phyloP scores from a whole-genome alignment of 495 filamentous ascomycete species.

The Filosporella fistucella region DNA sequence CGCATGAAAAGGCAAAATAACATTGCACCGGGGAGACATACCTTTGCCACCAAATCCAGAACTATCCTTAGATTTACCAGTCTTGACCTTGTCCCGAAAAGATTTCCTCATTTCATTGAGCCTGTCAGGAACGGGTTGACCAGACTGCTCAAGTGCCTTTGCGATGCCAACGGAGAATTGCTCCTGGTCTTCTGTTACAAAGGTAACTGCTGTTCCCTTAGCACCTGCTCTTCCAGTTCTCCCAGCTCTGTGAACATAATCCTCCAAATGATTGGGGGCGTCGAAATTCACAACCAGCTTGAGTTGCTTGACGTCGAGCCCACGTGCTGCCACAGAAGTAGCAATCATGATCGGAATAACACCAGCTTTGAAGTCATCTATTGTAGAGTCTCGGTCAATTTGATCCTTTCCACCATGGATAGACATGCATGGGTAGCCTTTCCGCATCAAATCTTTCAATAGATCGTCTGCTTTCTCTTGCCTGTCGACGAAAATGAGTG shows the following conservation, averaged over 20 bases:
- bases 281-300: constrained; percentile 98
- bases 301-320: constrained; percentile 93
- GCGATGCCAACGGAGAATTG: constrained; percentile 85
- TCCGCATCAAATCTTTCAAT: constrained; percentile 74
- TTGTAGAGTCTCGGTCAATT: constrained; percentile 89
- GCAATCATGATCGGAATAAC: constrained; percentile 86
- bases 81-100: constrained; percentile 85
- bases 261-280: constrained; percentile 92
- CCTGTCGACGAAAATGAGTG: constrained; percentile 89
- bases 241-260: constrained; percentile 95
- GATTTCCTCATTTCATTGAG: constrained; percentile 53
- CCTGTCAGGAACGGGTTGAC: constrained; percentile 70
- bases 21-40: too few relatives aligned
- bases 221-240: constrained; percentile 94
- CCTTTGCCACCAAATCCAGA: constrained; percentile 95
- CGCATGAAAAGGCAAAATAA: too few relatives aligned
- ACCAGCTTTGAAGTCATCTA: constrained; percentile 91
- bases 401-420: constrained; percentile 97
- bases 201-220: constrained; percentile 90
- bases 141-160: constrained; percentile 90
- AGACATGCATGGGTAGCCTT: constrained; percentile 91
- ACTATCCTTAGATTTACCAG: constrained; percentile 82
- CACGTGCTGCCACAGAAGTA: constrained; percentile 93
- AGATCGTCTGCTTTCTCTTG: constrained; percentile 91
- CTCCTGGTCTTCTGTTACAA: constrained; percentile 87